A percentile compares a stretch with the other conserved stretches of the same genome.
These are phyloP conservation scores for Pachyrhizus erosus DNA, from an alignment of 306 rosid genomes.

Conservation along the genomic window DNA sequence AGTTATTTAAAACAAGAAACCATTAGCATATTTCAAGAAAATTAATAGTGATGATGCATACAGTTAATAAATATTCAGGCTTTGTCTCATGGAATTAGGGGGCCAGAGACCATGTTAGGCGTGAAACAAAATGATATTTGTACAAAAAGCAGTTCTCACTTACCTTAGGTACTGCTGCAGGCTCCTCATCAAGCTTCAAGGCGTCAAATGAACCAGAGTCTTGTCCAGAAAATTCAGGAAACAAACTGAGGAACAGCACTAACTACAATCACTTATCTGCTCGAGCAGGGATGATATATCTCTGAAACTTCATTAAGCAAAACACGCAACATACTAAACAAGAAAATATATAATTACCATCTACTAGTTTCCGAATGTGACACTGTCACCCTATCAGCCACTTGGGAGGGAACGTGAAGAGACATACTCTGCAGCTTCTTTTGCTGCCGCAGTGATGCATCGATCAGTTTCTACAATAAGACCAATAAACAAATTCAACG, in stretches of 20 bases:
- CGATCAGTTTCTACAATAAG: constrained; percentile 68
- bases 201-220: constrained; percentile 52
- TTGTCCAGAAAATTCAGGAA: constrained; percentile 61
- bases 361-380: constrained; percentile 57
- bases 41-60: not conserved
- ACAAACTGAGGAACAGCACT: constrained; percentile 52
- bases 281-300: not conserved
- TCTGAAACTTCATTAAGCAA: not conserved
- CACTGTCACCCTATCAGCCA: constrained; percentile 53
- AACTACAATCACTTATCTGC: constrained; percentile 28
- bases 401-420: constrained; percentile 56
- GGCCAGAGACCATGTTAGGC: not conserved
- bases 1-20: constrained; percentile 27
- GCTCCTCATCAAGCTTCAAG: constrained; percentile 60
- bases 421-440: constrained; percentile 82
- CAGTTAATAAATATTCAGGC: not conserved
- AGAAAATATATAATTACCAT: constrained; percentile 44
- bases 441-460: constrained; percentile 76
- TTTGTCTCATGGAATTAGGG: not conserved
- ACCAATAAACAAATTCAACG: constrained; percentile 14
- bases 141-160: not conserved
- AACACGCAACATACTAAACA: too few relatives aligned
- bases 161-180: constrained; percentile 74
- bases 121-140: constrained; percentile 24
- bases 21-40: not conserved